Percentiles rank a stretch among this genome's conserved stretches.
These are phyloP conservation scores for Lepraria neglecta DNA, from an alignment of 495 filamentous ascomycete species.

Conservation along the genomic window DNA sequence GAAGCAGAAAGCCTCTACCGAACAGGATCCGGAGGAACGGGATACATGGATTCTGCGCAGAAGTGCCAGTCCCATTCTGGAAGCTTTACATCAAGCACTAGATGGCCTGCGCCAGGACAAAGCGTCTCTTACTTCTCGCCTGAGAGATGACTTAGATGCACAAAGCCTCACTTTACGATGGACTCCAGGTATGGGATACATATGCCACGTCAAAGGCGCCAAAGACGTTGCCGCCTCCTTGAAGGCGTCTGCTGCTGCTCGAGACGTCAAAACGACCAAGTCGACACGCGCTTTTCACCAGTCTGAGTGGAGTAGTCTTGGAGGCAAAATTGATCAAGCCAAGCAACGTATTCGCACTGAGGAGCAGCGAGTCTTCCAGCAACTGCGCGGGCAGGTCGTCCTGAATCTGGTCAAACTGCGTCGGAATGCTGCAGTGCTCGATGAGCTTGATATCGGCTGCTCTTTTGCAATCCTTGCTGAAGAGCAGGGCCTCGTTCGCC, in stretches of 20 bases:
- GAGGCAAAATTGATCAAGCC: slow-evolving; percentile 62
- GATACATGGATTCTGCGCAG: slow-evolving; percentile 84
- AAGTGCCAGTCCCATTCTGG: slow-evolving; percentile 58
- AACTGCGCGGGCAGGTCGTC: slow-evolving; percentile 68
- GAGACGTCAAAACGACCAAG: slow-evolving; percentile 68
- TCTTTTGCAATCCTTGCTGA: slow-evolving; percentile 72
- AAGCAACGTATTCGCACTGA: slow-evolving; percentile 71
- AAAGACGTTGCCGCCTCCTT: slow-evolving; percentile 54
- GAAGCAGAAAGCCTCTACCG: slow-evolving; percentile 28
- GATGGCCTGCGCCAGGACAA: slow-evolving; percentile 54
- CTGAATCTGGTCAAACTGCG: slow-evolving; percentile 73
- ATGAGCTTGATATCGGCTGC: slow-evolving; percentile 83
- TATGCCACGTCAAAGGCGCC: slow-evolving; percentile 78
- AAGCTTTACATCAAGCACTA: slow-evolving; percentile 59
- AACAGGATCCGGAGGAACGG: slow-evolving; percentile 36
- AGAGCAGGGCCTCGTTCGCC: slow-evolving; percentile 67
- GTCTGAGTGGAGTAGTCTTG: slow-evolving; percentile 75
- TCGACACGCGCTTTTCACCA: slow-evolving; percentile 79
- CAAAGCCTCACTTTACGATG: slow-evolving; percentile 68
- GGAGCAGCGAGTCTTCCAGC: slow-evolving; percentile 66
- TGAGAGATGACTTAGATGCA: slow-evolving; percentile 53
- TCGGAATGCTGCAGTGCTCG: slow-evolving; percentile 79
- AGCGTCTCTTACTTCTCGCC: slow-evolving; percentile 46
- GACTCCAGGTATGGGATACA: slow-evolving; percentile 77
- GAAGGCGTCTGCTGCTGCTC: slow-evolving; percentile 44